Evolutionary conservation across 106 monocot species (phyloP), one percentile per base, ranked within the genome.

Genomic region (Phalaenopsis aphrodite): DNA sequence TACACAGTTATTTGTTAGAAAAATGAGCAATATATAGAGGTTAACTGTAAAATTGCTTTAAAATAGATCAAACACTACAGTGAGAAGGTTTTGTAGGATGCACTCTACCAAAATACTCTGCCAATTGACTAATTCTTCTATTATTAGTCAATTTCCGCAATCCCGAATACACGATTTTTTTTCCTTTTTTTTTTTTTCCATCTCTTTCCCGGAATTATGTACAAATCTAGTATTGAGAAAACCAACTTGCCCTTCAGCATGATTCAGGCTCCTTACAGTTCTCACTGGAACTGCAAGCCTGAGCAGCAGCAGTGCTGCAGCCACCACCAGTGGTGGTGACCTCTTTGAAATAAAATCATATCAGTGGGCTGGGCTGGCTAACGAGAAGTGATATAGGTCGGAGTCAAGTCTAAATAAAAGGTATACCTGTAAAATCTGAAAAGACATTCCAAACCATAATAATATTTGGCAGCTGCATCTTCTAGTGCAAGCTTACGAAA

Each of bases 371-470:
- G 12, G 52, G 52, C 12, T 52, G 12, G 9, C 21, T 36, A 68
- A 4, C 56, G 12, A 14, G 12, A 74, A 79, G 17, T 56, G 41
- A 36, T n/a, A 41, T 1, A 12, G 21, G 0, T 30, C 41, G 16
- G 1, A 49, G 64, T 72, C n/a, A 65, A 15, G 4, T 14, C 11
- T 5, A 42, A 23, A 52, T 7, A 56, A 58, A 14, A 42, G 72
- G 5, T 55, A 8, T 45, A 93, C 99, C 99, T 95, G 87, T 99
- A 99, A 79, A 99, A 99, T 85, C 95, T 88, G 93, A 99, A 99
- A 78, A 99, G 95, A 76, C 99, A 95, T 80, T 99, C 99, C 23
- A 99, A 78, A 42, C 99, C 95, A 86, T 99, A 99, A 82, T 91
- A 78, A 79, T 95, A 95, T 1, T 88, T 99, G 41, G 90, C 90